phyloP scores from a whole-genome alignment of 2,329 filamentous ascomycete species.

The Fusarium sp. region DNA sequence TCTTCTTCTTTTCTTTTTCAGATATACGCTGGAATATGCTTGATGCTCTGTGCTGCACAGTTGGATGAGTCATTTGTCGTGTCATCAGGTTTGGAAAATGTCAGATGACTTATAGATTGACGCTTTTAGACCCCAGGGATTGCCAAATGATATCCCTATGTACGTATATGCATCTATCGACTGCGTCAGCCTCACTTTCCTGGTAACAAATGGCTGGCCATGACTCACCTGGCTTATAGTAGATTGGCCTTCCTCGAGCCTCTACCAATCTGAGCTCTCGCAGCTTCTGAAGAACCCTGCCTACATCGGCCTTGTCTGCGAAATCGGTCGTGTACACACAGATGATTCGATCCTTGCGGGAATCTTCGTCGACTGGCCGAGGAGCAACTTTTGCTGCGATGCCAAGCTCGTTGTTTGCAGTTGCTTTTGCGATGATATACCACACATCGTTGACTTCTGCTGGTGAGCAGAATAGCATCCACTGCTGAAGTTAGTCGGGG shows the following conservation, averaged over 20 bases:
- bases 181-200: constrained; percentile 29
- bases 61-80: constrained; percentile 23
- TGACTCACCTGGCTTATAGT: constrained; percentile 80
- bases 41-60: constrained; percentile 2
- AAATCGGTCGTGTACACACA: constrained; percentile 86
- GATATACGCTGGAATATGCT: constrained; percentile 2
- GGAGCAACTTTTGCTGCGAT: constrained; percentile 79
- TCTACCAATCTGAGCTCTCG: constrained; percentile 72
- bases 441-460: constrained; percentile 72
- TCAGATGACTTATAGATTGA: constrained; percentile 67
- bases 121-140: constrained; percentile 72
- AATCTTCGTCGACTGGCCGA: constrained; percentile 57
- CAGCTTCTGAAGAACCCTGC: constrained; percentile 73
- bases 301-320: constrained; percentile 75
- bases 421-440: constrained; percentile 75
- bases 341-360: constrained; percentile 68
- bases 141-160: constrained; percentile 71
- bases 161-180: constrained; percentile 75
- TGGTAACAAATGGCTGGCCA: constrained; percentile 3
- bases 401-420: constrained; percentile 77
- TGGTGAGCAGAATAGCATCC: constrained; percentile 77
- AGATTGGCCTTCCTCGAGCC: constrained; percentile 66
- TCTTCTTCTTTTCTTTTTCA: neutral
- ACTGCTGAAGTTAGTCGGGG: constrained; percentile 62
- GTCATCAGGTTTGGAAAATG: constrained; percentile 47